A percentile compares a stretch with the other conserved stretches of the same genome.
phyloP scores from a whole-genome alignment of 129 eudicot genomes.

The Flaveria robusta region DNA sequence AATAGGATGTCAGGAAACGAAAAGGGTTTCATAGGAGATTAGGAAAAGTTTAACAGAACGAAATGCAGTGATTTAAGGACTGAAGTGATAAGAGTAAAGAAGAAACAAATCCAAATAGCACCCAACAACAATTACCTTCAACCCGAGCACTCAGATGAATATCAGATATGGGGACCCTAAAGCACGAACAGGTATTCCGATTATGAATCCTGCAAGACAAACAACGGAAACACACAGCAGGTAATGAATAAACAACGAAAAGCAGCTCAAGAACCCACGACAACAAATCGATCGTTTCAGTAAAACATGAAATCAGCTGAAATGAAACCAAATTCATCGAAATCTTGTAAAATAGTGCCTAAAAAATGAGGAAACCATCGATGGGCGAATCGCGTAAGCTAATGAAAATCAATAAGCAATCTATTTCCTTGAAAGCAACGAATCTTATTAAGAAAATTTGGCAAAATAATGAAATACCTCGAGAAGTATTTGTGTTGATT shows the following conservation, averaged over 20 bases:
- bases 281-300: slow-evolving; percentile 16
- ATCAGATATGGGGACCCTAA: not conserved
- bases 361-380: not conserved
- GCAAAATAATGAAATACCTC: slow-evolving; percentile 17
- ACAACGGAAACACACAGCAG: slow-evolving; percentile 12
- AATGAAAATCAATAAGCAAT: slow-evolving; percentile 29
- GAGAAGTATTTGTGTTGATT: slow-evolving; percentile 19
- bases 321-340: not conserved
- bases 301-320: slow-evolving; percentile 20
- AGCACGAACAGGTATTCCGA: slow-evolving; percentile 10
- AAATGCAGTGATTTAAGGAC: slow-evolving; percentile 1
- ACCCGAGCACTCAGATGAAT: not conserved
- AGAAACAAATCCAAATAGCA: no score
- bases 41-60: not conserved
- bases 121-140: not conserved
- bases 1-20: not conserved
- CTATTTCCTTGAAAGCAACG: slow-evolving; percentile 39
- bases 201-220: slow-evolving; percentile 12
- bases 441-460: slow-evolving; percentile 17
- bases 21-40: no score
- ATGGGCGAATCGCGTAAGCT: slow-evolving; percentile 36
- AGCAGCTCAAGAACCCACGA: slow-evolving; percentile 14
- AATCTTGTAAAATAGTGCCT: not conserved
- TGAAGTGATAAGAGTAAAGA: no score
- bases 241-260: slow-evolving; percentile 18